Evolutionary conservation across 495 filamentous ascomycete species (phyloP), one percentile per base, ranked within the genome.

Genomic region (Pyrenula aspistea): DNA sequence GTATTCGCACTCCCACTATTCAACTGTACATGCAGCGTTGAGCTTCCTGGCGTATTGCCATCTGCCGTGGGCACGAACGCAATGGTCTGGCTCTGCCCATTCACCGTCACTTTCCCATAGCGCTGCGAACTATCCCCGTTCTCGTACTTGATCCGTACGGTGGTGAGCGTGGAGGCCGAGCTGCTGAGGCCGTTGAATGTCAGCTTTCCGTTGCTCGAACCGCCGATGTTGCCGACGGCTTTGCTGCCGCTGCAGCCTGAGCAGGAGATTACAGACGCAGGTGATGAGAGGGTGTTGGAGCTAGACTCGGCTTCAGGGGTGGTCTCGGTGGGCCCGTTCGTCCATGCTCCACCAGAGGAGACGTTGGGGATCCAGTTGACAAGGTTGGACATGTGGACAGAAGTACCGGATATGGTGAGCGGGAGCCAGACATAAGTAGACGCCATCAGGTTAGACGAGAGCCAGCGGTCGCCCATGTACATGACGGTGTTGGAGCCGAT

Each of bases 381-480:
- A 47, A 64, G 56, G 63, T 82, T 78, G 54, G 73, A 59, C 65
- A 64, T 61, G 53, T 68, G 15, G 21, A 74, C 82, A 1, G 65
- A 78, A 0, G 74, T 82, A 0, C 82, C 83, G 19, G 66, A 71
- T 61, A 87, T 73, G 2, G 60, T 72, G 1, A 86, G 68, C 2
- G 83, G 84, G 0, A 87, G 73, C 84, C 84, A 87, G 24, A 87
- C 67, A 61, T 87, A 87, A 2, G 82, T 81, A 48, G 72, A 76
- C 22, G 77, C 67, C 73, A 78, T 77, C 0, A 87, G 71, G 62
- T 86, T 83, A 19, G 59, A 57, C 19, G 71, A 73, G 1, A 78
- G 62, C 84, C 84, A 87, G 2, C 84, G 73, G 67, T 87, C 84
- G 53, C 84, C 83, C 71, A 86, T 78, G 67, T 86, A 87, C 55